Evolutionary conservation across 1,139 yeast genomes (phyloP).

Genomic region (Meyerozyma athensensis): DNA sequence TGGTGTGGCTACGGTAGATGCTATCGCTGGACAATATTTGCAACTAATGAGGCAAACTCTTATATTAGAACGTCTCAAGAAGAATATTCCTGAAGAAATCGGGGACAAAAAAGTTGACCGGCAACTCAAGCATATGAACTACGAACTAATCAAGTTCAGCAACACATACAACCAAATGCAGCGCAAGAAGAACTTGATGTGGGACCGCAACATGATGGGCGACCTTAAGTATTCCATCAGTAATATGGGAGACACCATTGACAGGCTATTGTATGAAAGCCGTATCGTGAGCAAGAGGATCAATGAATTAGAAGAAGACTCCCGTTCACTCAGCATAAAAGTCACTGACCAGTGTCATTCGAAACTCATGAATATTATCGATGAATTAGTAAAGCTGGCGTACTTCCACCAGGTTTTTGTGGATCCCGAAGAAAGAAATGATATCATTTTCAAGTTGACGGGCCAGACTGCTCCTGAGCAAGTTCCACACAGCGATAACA

Average conservation of each 20-base stretch:
- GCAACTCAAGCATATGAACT: constrained; percentile 26
- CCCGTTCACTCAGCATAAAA: constrained; percentile 42
- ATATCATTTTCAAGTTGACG: constrained; percentile 24
- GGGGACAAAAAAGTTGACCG: constrained; percentile 18
- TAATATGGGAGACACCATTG: constrained; percentile 66
- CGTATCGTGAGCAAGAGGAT: constrained; percentile 67
- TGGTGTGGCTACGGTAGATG: constrained; percentile 19
- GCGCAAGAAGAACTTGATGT: constrained; percentile 25
- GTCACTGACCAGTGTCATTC: constrained; percentile 25
- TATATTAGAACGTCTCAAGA: constrained; percentile 19
- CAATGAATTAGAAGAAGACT: constrained; percentile 74
- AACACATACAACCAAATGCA: constrained; percentile 27
- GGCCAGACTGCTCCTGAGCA: constrained; percentile 22
- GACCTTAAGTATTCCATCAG: constrained; percentile 46
- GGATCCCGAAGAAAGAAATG: constrained; percentile 25
- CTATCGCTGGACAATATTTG: constrained; percentile 21
- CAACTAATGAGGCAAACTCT: constrained; percentile 18
- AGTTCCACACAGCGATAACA: constrained; percentile 10
- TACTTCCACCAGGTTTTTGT: constrained; percentile 30
- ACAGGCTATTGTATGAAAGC: constrained; percentile 76
- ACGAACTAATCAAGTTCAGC: constrained; percentile 28
- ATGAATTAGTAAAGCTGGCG: constrained; percentile 33
- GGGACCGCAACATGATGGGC: constrained; percentile 28
- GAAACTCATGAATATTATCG: constrained; percentile 27
- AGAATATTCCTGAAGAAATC: constrained; percentile 6